Conservation (phyloP, 1,284 basidiomycete genomes). For the Boletellus deceptivus region DNA sequence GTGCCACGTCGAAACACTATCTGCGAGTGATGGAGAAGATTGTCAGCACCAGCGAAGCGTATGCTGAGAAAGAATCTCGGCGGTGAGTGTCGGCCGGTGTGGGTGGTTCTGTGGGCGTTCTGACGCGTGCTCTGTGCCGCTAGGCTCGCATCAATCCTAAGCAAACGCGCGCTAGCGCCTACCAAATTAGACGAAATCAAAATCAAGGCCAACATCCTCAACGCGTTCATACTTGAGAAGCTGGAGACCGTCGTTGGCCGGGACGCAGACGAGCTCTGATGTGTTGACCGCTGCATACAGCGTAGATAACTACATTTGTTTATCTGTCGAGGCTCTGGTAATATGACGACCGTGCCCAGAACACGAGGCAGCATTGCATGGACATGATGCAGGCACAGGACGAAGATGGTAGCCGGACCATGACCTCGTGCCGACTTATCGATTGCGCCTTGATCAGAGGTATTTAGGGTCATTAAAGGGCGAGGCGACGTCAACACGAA, state of each 20-base stretch:
- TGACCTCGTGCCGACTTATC: constrained; percentile 25
- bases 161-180: constrained; percentile 70
- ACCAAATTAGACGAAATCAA: constrained; percentile 92
- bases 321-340: constrained; percentile 15
- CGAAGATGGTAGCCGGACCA: constrained; percentile 21
- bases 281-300: constrained; percentile 1
- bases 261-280: constrained; percentile 38
- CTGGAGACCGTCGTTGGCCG: constrained; percentile 35
- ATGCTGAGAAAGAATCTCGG: constrained; percentile 83
- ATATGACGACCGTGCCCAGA: constrained; percentile 15
- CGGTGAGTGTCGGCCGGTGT: constrained; percentile 50
- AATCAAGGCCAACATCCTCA: constrained; percentile 86
- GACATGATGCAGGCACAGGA: constrained; percentile 30
- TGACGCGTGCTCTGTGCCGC: constrained; percentile 12
- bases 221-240: constrained; percentile 61
- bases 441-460: constrained; percentile 14
- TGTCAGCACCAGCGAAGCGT: constrained; percentile 66
- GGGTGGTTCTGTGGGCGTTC: not conserved
- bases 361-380: constrained; percentile 22
- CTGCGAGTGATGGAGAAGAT: constrained; percentile 91
- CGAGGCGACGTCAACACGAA: constrained; percentile 9
- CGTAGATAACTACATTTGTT: constrained; percentile 19
- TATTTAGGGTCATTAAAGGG: constrained; percentile 17
- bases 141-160: constrained; percentile 68
- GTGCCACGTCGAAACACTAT: constrained; percentile 76